Conservation (phyloP, 2,329 filamentous ascomycete genomes). For the Zasmidium cellare region DNA sequence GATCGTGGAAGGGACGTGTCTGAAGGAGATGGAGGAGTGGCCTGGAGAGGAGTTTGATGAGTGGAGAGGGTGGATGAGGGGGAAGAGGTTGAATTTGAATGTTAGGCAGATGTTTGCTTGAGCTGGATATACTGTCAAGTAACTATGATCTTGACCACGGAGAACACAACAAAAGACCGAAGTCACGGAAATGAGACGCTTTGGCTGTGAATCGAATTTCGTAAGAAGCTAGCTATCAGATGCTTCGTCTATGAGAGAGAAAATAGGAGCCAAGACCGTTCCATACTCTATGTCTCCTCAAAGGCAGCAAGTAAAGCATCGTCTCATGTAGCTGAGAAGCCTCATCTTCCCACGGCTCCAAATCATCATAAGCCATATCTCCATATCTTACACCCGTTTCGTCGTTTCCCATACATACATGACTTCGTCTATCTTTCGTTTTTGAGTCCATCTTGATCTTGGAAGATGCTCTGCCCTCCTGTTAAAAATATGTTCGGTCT, state of each 20-base stretch:
- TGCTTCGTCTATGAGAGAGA: too few relatives aligned
- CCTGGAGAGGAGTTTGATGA: conserved; percentile 59
- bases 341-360: not conserved
- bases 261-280: too few relatives aligned
- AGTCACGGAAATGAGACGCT: too few relatives aligned
- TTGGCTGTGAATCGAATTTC: too few relatives aligned
- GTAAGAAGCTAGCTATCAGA: too few relatives aligned
- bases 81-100: conserved; percentile 88
- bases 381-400: not conserved
- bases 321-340: not conserved
- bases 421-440: not conserved
- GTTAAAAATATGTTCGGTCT: not conserved
- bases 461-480: not conserved
- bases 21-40: conserved; percentile 72
- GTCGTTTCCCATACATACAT: not conserved
- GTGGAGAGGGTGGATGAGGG: conserved; percentile 86
- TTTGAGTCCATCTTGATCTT: not conserved
- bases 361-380: not conserved
- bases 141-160: not conserved
- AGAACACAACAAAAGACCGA: too few relatives aligned
- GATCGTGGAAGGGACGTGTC: conserved; percentile 77
- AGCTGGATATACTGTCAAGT: not conserved
- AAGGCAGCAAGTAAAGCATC: too few relatives aligned
- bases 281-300: too few relatives aligned
- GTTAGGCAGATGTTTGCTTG: conserved; percentile 74